These are phyloP conservation scores for Canna indica DNA, from an alignment of 176 grass and related monocot genomes.

Conservation along the genomic window DNA sequence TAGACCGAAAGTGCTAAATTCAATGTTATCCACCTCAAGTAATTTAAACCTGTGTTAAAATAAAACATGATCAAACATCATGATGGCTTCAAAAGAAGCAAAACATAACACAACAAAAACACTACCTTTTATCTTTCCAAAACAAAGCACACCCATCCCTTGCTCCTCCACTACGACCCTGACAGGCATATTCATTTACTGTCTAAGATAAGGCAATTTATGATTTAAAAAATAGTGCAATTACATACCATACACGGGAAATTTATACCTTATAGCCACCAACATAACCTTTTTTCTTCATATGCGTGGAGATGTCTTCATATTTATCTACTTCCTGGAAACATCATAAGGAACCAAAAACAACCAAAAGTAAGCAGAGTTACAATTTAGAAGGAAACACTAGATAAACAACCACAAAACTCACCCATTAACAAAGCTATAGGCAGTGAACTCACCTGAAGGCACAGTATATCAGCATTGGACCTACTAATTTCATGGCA, in stretches of 20 bases:
- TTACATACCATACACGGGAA: neutral
- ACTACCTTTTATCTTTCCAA: conserved; percentile 75
- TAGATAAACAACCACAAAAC: neutral
- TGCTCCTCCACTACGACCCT: conserved; percentile 56
- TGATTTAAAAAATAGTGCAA: conserved; percentile 4
- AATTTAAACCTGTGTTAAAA: conserved; percentile 52
- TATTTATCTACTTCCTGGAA: conserved; percentile 80
- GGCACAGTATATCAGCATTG: conserved; percentile 75
- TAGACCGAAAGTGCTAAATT: conserved; percentile 72
- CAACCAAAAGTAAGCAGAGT: too few relatives aligned
- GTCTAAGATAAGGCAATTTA: conserved; percentile 1
- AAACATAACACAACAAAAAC: conserved; percentile 19
- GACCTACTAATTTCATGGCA: conserved; percentile 52
- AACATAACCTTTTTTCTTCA: conserved; percentile 52
- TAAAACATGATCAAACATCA: conserved; percentile 19
- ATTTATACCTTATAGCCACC: conserved; percentile 60
- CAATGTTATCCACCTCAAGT: conserved; percentile 72
- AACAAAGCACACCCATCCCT: conserved; percentile 84
- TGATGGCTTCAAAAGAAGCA: conserved; percentile 15
- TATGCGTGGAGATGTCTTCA: conserved; percentile 34
- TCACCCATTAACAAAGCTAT: neutral
- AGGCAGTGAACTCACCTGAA: conserved; percentile 41
- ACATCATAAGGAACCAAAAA: conserved; percentile 4
- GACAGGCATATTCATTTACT: neutral
- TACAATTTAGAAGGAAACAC: too few relatives aligned